A percentile compares a stretch with the other conserved stretches of the same genome.
These are phyloP conservation scores for Lipomyces yamadae DNA, from an alignment of 805 yeast genomes.

Conservation along the genomic window DNA sequence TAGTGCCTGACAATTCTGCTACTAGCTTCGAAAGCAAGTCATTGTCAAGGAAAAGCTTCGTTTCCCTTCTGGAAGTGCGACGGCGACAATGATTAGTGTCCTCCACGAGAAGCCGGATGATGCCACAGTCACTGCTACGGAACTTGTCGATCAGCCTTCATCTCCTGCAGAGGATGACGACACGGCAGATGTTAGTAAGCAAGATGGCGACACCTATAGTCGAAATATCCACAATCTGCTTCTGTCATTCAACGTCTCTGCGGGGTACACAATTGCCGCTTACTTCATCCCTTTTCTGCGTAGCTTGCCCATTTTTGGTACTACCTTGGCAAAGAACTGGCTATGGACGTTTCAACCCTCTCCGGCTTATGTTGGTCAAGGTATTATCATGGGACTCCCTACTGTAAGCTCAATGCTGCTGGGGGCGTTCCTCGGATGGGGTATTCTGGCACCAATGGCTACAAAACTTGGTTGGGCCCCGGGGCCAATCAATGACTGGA, in stretches of 20 bases:
- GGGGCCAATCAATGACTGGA: slow-evolving; percentile 90
- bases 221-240: slow-evolving; percentile 65
- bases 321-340: slow-evolving; percentile 60
- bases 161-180: slow-evolving; percentile 8
- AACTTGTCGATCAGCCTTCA: slow-evolving; percentile 25
- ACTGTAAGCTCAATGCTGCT: slow-evolving; percentile 89
- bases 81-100: slow-evolving; percentile 89
- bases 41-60: slow-evolving; percentile 85
- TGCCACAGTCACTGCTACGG: slow-evolving; percentile 20
- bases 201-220: slow-evolving; percentile 39
- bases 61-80: slow-evolving; percentile 95
- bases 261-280: slow-evolving; percentile 70
- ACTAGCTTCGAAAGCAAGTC: slow-evolving; percentile 72
- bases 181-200: slow-evolving; percentile 21
- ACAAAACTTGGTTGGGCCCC: slow-evolving; percentile 80
- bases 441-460: slow-evolving; percentile 79
- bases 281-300: slow-evolving; percentile 75
- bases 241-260: slow-evolving; percentile 68
- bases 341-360: slow-evolving; percentile 93
- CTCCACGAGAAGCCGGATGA: slow-evolving; percentile 63
- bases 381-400: slow-evolving; percentile 94
- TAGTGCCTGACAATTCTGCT: background rate
- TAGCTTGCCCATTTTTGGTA: slow-evolving; percentile 77
- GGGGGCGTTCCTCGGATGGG: slow-evolving; percentile 94
- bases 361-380: slow-evolving; percentile 97